Percentiles rank a stretch among this genome's conserved stretches.
These are phyloP conservation scores for Globisporangium alternatum DNA, from an alignment of 352 stramenopile genomes.

Conservation along the genomic window DNA sequence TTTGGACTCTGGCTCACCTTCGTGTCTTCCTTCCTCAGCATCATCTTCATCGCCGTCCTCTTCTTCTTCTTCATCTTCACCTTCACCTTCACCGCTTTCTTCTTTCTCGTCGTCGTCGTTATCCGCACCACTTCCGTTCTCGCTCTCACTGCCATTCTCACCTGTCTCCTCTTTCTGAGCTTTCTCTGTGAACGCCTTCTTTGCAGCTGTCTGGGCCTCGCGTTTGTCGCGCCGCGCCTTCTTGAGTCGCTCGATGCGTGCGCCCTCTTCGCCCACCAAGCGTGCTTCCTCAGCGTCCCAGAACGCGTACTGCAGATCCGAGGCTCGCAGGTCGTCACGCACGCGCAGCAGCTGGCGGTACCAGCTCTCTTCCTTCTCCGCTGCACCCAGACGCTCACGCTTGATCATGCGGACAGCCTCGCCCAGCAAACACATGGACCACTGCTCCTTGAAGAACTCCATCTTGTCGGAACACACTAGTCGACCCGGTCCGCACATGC, in stretches of 20 bases:
- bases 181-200: slow-evolving; percentile 55
- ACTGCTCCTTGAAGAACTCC: slow-evolving; percentile 46
- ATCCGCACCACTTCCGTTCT: background rate
- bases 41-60: slow-evolving; percentile 20
- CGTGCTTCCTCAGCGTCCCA: slow-evolving; percentile 60
- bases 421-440: slow-evolving; percentile 55
- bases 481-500: slow-evolving; percentile 48
- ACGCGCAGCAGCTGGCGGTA: slow-evolving; percentile 58
- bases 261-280: slow-evolving; percentile 37
- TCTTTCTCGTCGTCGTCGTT: slow-evolving; percentile 13
- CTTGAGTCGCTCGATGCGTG: slow-evolving; percentile 48
- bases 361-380: slow-evolving; percentile 38
- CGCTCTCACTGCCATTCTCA: slow-evolving; percentile 1
- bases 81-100: slow-evolving; percentile 19
- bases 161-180: slow-evolving; percentile 11
- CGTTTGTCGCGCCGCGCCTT: slow-evolving; percentile 47
- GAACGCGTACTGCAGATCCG: slow-evolving; percentile 60
- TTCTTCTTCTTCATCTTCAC: slow-evolving; percentile 12
- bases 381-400: slow-evolving; percentile 22
- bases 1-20: slow-evolving; percentile 12
- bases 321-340: slow-evolving; percentile 56
- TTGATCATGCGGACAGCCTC: slow-evolving; percentile 57
- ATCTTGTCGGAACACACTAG: slow-evolving; percentile 43
- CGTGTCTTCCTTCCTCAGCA: slow-evolving; percentile 21
- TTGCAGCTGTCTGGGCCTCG: slow-evolving; percentile 49